Evolutionary conservation across 2,329 filamentous ascomycete genomes (phyloP).

Genomic region (Fusarium anguioides): DNA sequence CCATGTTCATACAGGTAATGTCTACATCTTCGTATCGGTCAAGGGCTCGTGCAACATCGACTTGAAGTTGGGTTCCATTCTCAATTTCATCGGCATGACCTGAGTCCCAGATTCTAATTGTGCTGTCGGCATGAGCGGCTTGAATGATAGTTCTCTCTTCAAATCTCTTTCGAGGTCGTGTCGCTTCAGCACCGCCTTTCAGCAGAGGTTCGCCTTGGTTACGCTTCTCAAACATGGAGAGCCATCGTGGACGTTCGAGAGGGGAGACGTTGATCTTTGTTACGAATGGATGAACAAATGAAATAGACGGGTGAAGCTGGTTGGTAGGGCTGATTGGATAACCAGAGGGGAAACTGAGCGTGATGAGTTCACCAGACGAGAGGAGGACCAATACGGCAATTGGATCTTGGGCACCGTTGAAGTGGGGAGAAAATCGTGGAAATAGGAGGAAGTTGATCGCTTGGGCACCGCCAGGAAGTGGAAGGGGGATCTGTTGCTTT

Average conservation of each 20-base stretch:
- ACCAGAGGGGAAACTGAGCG: constrained; percentile 91
- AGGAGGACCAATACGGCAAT: constrained; percentile 84
- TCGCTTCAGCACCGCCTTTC: constrained; percentile 80
- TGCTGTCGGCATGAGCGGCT: constrained; percentile 90
- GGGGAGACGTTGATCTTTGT: constrained; percentile 77
- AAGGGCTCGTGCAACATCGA: constrained; percentile 85
- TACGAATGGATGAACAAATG: constrained; percentile 91
- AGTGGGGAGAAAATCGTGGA: constrained; percentile 85
- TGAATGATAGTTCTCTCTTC: constrained; percentile 87
- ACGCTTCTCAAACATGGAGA: constrained; percentile 88
- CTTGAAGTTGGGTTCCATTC: constrained; percentile 82
- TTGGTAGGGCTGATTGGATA: constrained; percentile 93
- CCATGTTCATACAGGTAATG: constrained; percentile 82
- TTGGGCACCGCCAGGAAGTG: constrained; percentile 80
- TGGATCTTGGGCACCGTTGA: constrained; percentile 88
- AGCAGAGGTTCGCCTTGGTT: constrained; percentile 81
- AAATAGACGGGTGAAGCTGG: constrained; percentile 87
- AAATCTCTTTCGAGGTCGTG: constrained; percentile 77
- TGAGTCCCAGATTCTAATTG: constrained; percentile 90
- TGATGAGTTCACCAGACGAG: constrained; percentile 87
- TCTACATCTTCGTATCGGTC: constrained; percentile 82
- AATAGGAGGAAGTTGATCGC: constrained; percentile 85
- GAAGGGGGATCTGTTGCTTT: constrained; percentile 77
- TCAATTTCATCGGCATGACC: constrained; percentile 95
- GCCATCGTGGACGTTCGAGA: constrained; percentile 83